phyloP scores from a whole-genome alignment of 345 rosid species.

The Bretschneidera sinensis region DNA sequence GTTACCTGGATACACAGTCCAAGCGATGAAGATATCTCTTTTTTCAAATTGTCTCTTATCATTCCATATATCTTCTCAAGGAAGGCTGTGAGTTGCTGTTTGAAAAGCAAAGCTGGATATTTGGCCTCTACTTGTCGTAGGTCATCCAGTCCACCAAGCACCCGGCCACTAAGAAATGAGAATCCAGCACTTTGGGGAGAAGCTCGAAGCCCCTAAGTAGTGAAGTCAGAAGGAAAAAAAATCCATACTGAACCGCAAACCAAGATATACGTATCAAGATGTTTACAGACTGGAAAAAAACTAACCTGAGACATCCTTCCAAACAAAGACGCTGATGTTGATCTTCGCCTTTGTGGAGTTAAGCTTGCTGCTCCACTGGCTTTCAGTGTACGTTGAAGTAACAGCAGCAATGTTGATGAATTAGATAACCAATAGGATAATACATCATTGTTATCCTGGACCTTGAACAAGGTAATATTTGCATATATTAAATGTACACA shows the following conservation, averaged over 20 bases:
- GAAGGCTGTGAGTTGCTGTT: constrained; percentile 98
- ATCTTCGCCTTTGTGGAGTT: constrained; percentile 70
- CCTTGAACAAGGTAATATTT: constrained; percentile 36
- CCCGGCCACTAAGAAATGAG: constrained; percentile 65
- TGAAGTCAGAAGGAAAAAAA: constrained; percentile 14
- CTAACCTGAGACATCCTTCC: constrained; percentile 90
- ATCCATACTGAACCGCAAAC: constrained; percentile 9
- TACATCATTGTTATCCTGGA: constrained; percentile 66
- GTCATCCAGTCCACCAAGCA: constrained; percentile 60
- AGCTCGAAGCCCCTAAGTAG: constrained; percentile 64
- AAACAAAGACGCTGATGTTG: constrained; percentile 60
- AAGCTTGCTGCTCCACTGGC: constrained; percentile 71
- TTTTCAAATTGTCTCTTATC: constrained; percentile 92
- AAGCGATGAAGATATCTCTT: constrained; percentile 87
- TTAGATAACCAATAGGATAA: constrained; percentile 94
- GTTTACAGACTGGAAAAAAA: not conserved
- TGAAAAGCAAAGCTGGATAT: constrained; percentile 92
- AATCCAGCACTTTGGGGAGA: constrained; percentile 89
- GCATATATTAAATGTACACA: constrained; percentile 21
- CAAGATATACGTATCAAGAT: not conserved
- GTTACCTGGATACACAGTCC: constrained; percentile 85
- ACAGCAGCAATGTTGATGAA: constrained; percentile 67
- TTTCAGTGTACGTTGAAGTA: constrained; percentile 84
- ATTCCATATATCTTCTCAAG: constrained; percentile 98
- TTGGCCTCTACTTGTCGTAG: constrained; percentile 89